phyloP scores from a whole-genome alignment of 108 stramenopile species.

The Conticribra weissflogii region DNA sequence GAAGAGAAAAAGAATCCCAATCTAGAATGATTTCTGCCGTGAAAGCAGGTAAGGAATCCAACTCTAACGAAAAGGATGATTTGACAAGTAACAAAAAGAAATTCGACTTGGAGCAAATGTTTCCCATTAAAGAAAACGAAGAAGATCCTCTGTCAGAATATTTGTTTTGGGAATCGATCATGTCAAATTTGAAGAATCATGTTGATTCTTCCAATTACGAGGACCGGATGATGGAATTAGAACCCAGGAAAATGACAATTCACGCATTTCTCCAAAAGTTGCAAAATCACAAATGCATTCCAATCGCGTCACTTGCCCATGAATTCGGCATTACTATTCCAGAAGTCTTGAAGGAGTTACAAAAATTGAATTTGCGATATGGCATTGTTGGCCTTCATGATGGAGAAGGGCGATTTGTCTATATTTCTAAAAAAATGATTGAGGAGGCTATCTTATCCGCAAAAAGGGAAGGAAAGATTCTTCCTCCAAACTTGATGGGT shows the following conservation, averaged over 20 bases:
- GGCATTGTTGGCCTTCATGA: slow-evolving; percentile 44
- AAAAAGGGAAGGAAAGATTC: slow-evolving; percentile 13
- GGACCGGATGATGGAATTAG: background rate
- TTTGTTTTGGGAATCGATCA: slow-evolving; percentile 29
- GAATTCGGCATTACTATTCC: slow-evolving; percentile 30
- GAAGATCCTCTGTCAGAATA: slow-evolving; percentile 29
- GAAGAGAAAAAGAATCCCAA: slow-evolving; percentile 44
- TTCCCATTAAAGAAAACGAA: slow-evolving; percentile 17
- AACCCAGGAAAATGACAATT: slow-evolving; percentile 43
- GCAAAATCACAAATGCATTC: slow-evolving; percentile 26
- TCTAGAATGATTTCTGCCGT: background rate
- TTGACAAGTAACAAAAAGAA: slow-evolving; percentile 12
- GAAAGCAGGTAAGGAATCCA: slow-evolving; percentile 1
- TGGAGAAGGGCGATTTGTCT: slow-evolving; percentile 17
- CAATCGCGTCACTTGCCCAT: slow-evolving; percentile 39
- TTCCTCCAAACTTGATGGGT: too few species aligned
- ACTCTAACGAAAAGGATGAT: slow-evolving; percentile 19
- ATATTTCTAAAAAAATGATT: slow-evolving; percentile 34
- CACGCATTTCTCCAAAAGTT: slow-evolving; percentile 44
- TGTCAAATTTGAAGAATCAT: slow-evolving; percentile 1
- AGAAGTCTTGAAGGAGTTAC: slow-evolving; percentile 25
- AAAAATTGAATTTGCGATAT: slow-evolving; percentile 26
- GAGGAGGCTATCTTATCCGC: slow-evolving; percentile 9
- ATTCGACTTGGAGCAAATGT: slow-evolving; percentile 28
- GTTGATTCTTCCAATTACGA: background rate